Base-by-base conservation (phyloP, 495 filamentous ascomycete genomes). In the Trichoderma virens region DNA sequence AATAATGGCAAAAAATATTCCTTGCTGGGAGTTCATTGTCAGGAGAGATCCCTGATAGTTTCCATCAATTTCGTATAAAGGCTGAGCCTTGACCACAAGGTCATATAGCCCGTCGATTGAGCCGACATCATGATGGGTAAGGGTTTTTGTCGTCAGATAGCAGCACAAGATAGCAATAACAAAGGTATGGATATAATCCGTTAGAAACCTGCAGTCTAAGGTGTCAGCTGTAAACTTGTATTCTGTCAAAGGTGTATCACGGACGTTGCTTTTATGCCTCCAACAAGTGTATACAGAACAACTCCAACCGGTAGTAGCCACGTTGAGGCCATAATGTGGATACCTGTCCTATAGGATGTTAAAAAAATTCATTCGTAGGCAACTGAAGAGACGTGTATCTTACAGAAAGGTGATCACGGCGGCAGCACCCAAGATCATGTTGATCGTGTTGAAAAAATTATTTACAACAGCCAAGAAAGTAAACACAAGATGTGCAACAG, bases 271-370 rank as follows among this genome's bases (percentile, higher is more conserved):
- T 70, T 69, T 27, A 76, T 65, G 59, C 71, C 74, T 5, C 74
- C 74, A 4, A 66, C 56, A 8, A 73, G 65, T 1, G 70, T 70
- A 62, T 76, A 76, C 3, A 66, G 61, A 20, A 67, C 68, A 7
- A 74, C 74, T 47, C 67, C 72, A 31, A 73, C 39, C 20, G 70
- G 73, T n/a, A 72, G 63, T 54, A 65, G 67, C 71, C 90, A 91
- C 73, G 88, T 97, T 63, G 92, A 93, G n/a, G 91, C 92, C 60
- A 86, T 87, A 54, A 91, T 95, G 60, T 86, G 85, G 75, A 97
- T 88, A 35, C 93, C 93, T 3, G 91, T 96, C 62, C 51, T 56
- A 30, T 16, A 3, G 7, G 0, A 18, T 8, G 27, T 51, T 51
- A 51, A 9, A 9, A 6, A 20, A 25, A 25, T n/a, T 5, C 4